Evolutionary conservation across 73 alveolate species (phyloP), one percentile per base, ranked within the genome.

Genomic region (Stentor coeruleus): DNA sequence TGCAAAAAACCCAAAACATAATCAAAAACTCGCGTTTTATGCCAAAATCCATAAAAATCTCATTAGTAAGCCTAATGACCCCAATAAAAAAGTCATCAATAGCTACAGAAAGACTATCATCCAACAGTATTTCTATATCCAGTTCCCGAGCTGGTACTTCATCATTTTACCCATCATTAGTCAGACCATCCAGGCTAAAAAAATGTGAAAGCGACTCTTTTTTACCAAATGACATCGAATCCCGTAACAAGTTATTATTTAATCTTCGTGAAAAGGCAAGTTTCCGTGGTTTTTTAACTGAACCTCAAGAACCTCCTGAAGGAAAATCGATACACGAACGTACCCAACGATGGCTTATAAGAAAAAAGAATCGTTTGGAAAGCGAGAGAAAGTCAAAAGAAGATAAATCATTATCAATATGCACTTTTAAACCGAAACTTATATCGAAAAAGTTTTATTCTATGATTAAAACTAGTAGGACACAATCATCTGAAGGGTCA

Each of bases 221-320:
- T n/a, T 49, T 49, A 20, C 66, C 66, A 11, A 11, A 11, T 11
- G 66, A 49, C 6, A 49, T 49, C 6, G 66, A 49, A 49, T 11
- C 6, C 20, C 66, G 66, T 20, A 49, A 49, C 20, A 49, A 49
- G 20, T 20, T 49, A 11, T 20, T 49, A 11, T 49, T 49, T 49
- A 49, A 20, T 49, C 66, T 49, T 20, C 6, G 66, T 11, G 66
- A 6, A 11, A 20, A 49, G 20, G 66, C 66, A 11, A 11, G 28
- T 6, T 11, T 6, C 66, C 66, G 66, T 49, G 66, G 66, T 49
- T 49, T 49, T 49, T 49, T 49, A 49, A 20, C 6, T 49, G 66
- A 49, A 49, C 66, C 6, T 49, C 28, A 49, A 49, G 66, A 49
- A 49, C 66, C 66, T 49, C 66, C 66, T 49, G 66, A 49, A 11